Conservation (phyloP, 192 early-diverging fungal species). For the Geranomyces michiganensis region DNA sequence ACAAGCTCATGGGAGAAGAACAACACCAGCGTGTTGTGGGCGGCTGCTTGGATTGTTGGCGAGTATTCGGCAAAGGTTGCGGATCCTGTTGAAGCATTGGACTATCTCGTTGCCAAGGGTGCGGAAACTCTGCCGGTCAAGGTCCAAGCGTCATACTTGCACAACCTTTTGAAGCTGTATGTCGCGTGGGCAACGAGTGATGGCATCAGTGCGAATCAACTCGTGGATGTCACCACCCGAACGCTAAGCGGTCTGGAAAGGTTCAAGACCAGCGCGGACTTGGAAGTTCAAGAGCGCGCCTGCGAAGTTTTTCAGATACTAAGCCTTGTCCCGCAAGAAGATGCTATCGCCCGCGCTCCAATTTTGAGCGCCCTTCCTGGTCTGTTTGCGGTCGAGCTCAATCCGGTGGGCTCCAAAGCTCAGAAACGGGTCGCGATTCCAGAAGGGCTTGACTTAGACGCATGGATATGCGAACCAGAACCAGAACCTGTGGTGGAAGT, state of each 20-base stretch:
- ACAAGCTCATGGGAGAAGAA: constrained; percentile 54
- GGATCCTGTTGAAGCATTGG: constrained; percentile 26
- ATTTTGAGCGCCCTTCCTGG: constrained; percentile 10
- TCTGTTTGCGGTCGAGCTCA: constrained; percentile 79
- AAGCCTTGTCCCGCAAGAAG: constrained; percentile 1
- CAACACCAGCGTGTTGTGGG: constrained; percentile 74
- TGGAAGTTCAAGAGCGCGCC: constrained; percentile 78
- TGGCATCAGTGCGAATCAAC: constrained; percentile 27
- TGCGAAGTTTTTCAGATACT: constrained; percentile 13
- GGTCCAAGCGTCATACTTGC: constrained; percentile 71
- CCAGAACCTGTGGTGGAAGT: constrained; percentile 46
- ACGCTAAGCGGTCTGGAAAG: not conserved
- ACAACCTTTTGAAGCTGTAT: constrained; percentile 73
- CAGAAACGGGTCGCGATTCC: constrained; percentile 89
- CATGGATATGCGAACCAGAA: constrained; percentile 75
- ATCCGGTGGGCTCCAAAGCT: constrained; percentile 86
- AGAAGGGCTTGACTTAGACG: constrained; percentile 81
- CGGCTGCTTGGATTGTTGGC: constrained; percentile 89
- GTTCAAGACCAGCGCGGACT: constrained; percentile 45
- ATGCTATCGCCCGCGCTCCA: not conserved
- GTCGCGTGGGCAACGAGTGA: constrained; percentile 55
- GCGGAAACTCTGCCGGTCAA: constrained; percentile 56
- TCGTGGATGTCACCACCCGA: constrained; percentile 23
- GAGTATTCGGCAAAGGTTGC: constrained; percentile 70
- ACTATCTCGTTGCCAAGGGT: constrained; percentile 21